These are phyloP conservation scores for Suillus subalutaceus DNA, from an alignment of 768 basidiomycete species.

Conservation along the genomic window DNA sequence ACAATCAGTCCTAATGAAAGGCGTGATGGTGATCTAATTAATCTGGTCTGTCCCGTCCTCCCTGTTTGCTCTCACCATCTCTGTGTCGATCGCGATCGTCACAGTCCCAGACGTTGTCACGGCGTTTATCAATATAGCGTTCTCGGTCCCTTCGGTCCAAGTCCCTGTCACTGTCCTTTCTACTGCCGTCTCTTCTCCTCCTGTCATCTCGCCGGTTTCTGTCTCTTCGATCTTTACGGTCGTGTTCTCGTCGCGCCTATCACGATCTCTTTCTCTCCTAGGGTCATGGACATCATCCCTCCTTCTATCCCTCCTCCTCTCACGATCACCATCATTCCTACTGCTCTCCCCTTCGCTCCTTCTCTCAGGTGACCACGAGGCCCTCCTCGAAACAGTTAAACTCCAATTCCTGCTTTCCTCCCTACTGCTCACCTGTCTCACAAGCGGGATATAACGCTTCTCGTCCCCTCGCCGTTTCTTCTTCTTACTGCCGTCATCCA, in stretches of 20 bases:
- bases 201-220: conserved; percentile 21
- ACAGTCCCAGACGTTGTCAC: conserved; percentile 33
- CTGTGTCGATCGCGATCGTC: conserved; percentile 13
- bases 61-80: no score
- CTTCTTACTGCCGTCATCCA: no score
- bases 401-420: conserved; percentile 40
- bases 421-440: conserved; percentile 45
- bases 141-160: conserved; percentile 34
- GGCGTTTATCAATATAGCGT: conserved; percentile 25
- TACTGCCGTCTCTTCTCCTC: conserved; percentile 17
- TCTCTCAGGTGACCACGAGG: conserved; percentile 51
- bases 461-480: no score
- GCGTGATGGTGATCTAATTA: no score
- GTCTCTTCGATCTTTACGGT: conserved; percentile 32
- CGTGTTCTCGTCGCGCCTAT: conserved; percentile 25
- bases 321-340: conserved; percentile 1
- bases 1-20: no score
- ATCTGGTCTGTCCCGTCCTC: no score
- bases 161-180: conserved; percentile 29
- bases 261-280: conserved; percentile 22
- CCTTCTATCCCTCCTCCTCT: no score
- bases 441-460: no score
- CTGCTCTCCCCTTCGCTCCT: conserved; percentile 18
- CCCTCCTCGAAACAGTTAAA: conserved; percentile 38
- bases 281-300: conserved; percentile 9